Base-by-base conservation (phyloP, 1,139 yeast species). In the Fermentozyma sake region DNA sequence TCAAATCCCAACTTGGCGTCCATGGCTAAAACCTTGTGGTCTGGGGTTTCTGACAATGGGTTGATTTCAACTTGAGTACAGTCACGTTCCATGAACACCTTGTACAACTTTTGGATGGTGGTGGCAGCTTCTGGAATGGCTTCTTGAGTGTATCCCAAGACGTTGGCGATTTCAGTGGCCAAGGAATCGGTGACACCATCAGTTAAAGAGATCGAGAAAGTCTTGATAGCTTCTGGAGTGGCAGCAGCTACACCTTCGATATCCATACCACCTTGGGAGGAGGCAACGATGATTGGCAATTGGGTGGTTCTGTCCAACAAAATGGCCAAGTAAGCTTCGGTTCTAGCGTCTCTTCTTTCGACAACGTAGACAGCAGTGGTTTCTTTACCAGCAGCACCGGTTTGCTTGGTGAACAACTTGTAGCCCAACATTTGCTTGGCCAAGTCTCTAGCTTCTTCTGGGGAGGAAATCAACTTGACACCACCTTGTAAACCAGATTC, bases 1-100 rank as follows among this genome's bases (percentile, higher is more conserved):
- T 91, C 99, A 50, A 91, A 93, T 39, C 91, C 93, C 53, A 91
- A 89, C 96, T 91, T 91, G 59, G 99, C 99, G 61, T 91, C 99
- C 96, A 93, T 91, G 58, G 96, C 95, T 61, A 89, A 73, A 33
- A 91, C 96, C 55, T 79, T 74, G 69, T 83, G 79, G 62, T 84
- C 94, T 40, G 77, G 75, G 40, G 96, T 84, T 73, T 91, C 98
- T 37, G 95, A 79, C 52, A 91, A 76, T 47, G 99, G 99, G 74
- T 91, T 91, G 69, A 91, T 93, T 72, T 91, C 98, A 49, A 93
- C 91, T 68, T 91, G 97, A 41, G 97, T 89, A 47, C 97, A 89
- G 63, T 93, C 99, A 54, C 74, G 81, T 62, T 89, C 96, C 39
- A 61, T 62, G 68, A 89, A 91, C 48, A 86, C 85, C 61, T 79